Base-by-base conservation (phyloP, 2,329 filamentous ascomycete genomes). In the Trichophyton simii region DNA sequence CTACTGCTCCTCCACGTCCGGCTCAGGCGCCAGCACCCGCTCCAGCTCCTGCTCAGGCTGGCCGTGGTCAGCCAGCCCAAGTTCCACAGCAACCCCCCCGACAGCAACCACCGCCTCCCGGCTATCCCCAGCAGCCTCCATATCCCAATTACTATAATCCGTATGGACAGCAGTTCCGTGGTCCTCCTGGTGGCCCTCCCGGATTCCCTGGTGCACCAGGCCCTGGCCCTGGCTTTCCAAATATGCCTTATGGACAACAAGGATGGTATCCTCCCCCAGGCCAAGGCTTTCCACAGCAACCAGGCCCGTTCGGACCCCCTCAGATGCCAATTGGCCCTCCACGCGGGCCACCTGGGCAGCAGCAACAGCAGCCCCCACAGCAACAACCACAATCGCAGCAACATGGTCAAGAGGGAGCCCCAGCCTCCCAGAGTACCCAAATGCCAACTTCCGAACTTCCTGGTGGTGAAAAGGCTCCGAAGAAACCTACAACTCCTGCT, bases 251-350 rank as follows among this genome's bases (percentile, higher is more conserved):
- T 72, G 88, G 87, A 65, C 86, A 85, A 55, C 80, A 79, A 57
- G 87, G 87, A 61, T 95, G 89, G 88, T 92, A 86, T 71, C 87
- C 87, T 66, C 83, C 82, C 60, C 84, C 85, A 7, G 87, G 86
- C 5, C 88, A 89, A 73, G 86, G 85, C 28, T 94, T 90, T 67
- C 87, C 85, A 38, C 85, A 82, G 64, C 79, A 75, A 34, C 86
- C 83, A 13, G 86, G 82, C 57, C 82, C 80, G 20, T 88, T 87
- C 69, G 86, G 85, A 63, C 83, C 82, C 41, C 82, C 82, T 31
- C 80, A 70, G 61, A 77, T 82, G 71, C 82, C 81, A 22, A 80
- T 82, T 63, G 83, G 82, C 38, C 81, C 81, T 64, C 80, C 82
- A 48, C 79, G 79, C 42, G 72, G 74, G 58, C 75, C 74, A 25